Evolutionary conservation across 805 yeast genomes (phyloP), one percentile per base, ranked within the genome.

Genomic region (Maudiozyma bulderi): DNA sequence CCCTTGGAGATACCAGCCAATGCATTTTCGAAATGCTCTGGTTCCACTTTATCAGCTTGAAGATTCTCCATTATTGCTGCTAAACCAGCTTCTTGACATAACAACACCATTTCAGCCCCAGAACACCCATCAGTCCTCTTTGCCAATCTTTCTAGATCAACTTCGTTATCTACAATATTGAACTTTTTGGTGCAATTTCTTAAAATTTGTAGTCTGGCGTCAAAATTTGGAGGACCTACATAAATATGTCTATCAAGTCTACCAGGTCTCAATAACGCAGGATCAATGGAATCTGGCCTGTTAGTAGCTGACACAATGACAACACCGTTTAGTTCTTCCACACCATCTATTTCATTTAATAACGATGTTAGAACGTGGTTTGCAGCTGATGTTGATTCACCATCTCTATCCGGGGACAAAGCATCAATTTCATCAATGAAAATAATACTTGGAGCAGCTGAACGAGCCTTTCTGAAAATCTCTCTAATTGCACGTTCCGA

Each of bases 391-490:
- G 88, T 82, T 2, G 75, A 71, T 8, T 73, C 73, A 28, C 74
- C 73, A 20, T 81, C 85, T 57, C 99, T 73, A 47, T 84, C 83
- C 0, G 86, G 79, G 5, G 95, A 82, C 38, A 93, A 70, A 0
- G 99, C 98, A 68, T 93, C 99, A 46, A 93, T 89, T 66, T 93
- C 99, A 72, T 91, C 99, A 61, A 91, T 90, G 62, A 91, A 91
- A 6, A 91, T 84, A 52, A 91, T 89, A 52, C 95, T 84, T 8
- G 99, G 99, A 1, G 95, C 76, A 1, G 97, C 96, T 6, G 95
- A 95, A 50, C 97, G 73, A 0, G 99, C 99, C 58, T 91, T 85
- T 32, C 95, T 76, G 67, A 91, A 91, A 3, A 91, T 83, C 63
- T 90, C 96, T 55, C 99, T 73, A n/a, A 91, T 85, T 1, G 96